Conservation (phyloP, 208 protist genomes). For the Crithidia thermophila region DNA sequence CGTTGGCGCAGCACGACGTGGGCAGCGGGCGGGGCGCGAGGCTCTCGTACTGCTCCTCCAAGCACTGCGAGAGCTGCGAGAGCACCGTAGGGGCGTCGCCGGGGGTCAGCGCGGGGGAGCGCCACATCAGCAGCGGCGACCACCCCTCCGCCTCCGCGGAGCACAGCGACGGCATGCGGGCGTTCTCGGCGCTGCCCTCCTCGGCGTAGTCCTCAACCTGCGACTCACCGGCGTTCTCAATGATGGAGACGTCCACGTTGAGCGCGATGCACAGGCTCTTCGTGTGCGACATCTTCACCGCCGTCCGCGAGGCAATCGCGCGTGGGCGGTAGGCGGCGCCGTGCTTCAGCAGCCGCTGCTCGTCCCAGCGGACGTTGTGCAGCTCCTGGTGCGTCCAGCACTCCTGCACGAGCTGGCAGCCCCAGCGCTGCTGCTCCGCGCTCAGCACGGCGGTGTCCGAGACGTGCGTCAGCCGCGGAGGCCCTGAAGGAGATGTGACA, state of each 20-base stretch:
- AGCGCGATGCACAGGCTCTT: slow-evolving; percentile 65
- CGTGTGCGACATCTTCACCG: slow-evolving; percentile 57
- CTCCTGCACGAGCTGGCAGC: slow-evolving; percentile 54
- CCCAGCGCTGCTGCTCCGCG: slow-evolving; percentile 58
- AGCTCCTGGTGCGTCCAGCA: slow-evolving; percentile 65
- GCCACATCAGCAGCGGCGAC: slow-evolving; percentile 72
- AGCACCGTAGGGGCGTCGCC: slow-evolving; percentile 59
- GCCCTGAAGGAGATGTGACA: background rate
- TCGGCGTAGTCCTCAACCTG: slow-evolving; percentile 29
- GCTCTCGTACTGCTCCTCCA: slow-evolving; percentile 74
- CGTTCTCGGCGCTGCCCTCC: slow-evolving; percentile 16
- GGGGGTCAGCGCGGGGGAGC: slow-evolving; percentile 65
- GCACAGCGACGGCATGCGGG: slow-evolving; percentile 22
- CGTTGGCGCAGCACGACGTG: slow-evolving; percentile 56
- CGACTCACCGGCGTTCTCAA: slow-evolving; percentile 46
- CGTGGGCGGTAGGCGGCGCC: slow-evolving; percentile 65
- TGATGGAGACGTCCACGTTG: slow-evolving; percentile 61
- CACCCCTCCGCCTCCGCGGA: slow-evolving; percentile 31
- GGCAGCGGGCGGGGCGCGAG: slow-evolving; percentile 67
- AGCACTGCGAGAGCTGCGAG: slow-evolving; percentile 53
- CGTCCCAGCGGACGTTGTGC: slow-evolving; percentile 66
- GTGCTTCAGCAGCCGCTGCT: slow-evolving; percentile 44
- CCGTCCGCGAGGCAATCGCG: slow-evolving; percentile 58
- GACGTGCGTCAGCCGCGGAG: slow-evolving; percentile 28
- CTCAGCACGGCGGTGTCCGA: slow-evolving; percentile 63